phyloP scores from a whole-genome alignment of 305 asterid species.

The Solanum hybrid region DNA sequence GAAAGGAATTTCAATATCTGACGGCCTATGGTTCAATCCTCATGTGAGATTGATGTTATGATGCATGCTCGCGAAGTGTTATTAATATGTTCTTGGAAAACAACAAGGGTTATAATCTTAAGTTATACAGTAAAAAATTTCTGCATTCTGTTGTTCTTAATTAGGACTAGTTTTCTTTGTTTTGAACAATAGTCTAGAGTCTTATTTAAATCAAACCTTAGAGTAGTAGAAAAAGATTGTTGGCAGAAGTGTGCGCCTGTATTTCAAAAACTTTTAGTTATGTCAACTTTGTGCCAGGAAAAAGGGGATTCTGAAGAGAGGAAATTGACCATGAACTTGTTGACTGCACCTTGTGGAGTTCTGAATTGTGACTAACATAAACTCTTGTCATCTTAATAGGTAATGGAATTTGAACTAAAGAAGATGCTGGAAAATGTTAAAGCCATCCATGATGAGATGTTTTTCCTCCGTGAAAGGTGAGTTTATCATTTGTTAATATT shows the following conservation, averaged over 20 bases:
- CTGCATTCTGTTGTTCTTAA: background rate
- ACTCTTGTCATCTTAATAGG: constrained; percentile 17
- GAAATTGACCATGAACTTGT: background rate
- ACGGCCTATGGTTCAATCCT: background rate
- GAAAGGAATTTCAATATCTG: background rate
- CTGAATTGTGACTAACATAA: background rate
- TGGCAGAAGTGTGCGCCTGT: background rate
- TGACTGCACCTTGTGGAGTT: background rate
- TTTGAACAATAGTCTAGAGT: background rate
- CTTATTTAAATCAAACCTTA: too few species aligned
- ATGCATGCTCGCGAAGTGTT: background rate
- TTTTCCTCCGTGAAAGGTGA: constrained; percentile 78
- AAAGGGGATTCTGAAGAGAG: background rate
- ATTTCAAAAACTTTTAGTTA: background rate
- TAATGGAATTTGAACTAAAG: constrained; percentile 87
- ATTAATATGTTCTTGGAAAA: background rate
- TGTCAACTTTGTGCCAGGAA: background rate
- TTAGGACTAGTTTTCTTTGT: background rate
- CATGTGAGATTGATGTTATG: background rate
- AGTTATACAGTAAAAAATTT: background rate
- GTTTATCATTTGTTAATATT: background rate
- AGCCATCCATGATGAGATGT: constrained; percentile 86
- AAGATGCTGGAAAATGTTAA: constrained; percentile 74
- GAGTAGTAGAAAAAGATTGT: background rate
- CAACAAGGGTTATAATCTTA: background rate